Conservation (phyloP, 352 stramenopile species). For the Thalassiosira mediterranea region DNA sequence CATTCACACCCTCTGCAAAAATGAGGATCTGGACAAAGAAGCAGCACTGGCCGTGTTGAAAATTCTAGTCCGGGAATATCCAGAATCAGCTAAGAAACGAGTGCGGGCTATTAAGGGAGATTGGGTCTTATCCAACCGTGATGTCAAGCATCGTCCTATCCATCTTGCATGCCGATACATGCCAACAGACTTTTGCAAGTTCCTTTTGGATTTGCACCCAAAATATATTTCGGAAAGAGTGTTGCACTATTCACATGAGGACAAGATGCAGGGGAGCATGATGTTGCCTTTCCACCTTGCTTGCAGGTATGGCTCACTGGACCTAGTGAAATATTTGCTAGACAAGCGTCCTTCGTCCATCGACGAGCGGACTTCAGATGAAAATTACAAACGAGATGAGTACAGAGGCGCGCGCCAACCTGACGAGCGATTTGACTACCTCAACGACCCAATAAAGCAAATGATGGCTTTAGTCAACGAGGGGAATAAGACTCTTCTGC, state of each 20-base stretch:
- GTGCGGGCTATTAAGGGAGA: neutral
- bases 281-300: constrained; percentile 13
- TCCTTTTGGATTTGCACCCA: constrained; percentile 1
- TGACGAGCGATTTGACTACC: too few species aligned
- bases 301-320: constrained; percentile 8
- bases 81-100: constrained; percentile 9
- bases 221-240: neutral
- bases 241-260: neutral
- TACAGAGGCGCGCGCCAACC: neutral
- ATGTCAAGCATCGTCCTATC: neutral
- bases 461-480: neutral
- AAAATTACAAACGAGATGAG: constrained; percentile 7
- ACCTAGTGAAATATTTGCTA: constrained; percentile 15
- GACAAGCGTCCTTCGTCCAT: neutral
- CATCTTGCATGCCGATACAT: constrained; percentile 7
- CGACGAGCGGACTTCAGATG: constrained; percentile 1
- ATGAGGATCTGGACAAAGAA: constrained; percentile 17
- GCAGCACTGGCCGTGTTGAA: constrained; percentile 25
- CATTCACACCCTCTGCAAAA: constrained; percentile 24
- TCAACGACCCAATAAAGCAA: too few species aligned
- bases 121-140: neutral
- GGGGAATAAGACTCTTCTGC: neutral
- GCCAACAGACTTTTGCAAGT: constrained; percentile 4
- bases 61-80: constrained; percentile 6
- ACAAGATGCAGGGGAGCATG: neutral